Base-by-base conservation (phyloP, 2,329 filamentous ascomycete species). In the Westerdykella aurantiaca region DNA sequence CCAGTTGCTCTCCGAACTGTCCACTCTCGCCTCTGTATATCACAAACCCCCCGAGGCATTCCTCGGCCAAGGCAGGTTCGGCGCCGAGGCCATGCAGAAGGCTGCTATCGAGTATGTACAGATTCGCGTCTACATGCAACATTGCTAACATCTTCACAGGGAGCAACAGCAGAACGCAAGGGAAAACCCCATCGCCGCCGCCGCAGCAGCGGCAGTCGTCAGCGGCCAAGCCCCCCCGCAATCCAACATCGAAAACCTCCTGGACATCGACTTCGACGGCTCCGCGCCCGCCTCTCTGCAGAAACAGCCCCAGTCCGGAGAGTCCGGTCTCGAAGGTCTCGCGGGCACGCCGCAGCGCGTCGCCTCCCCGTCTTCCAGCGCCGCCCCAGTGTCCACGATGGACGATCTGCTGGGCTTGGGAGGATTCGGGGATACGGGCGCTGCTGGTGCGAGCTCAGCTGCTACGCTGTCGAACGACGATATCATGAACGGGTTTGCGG, bases 41-140 rank as follows among this genome's bases (percentile, higher is more conserved):
- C 93, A 98, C 79, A 97, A 95, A 72, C 90, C 90, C 7, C 90
- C 93, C 37, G 88, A 95, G 77, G 89, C 91, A n/a, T 98, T 98
- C 69, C 85, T 98, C 45, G 93, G 93, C 55, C 89, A 95, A 70
- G 93, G 93, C 34, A 83, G 91, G 37, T 96, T 88, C 56, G 93
- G 91, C 31, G 90, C 93, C 39, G 90, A 95, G 67, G 89, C 88
- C 48, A 88, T 98, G 61, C 93, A 97, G 69, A 85, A 86, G 54
- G 91, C 91, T 40, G 93, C 93, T 48, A 95, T 98, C 63, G 90
- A 95, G 73, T 78, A 71, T 44, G 74, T 70, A 25, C 33, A 31
- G 39, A 17, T 23, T 14, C 14, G 17, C 16, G 31, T 16, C 17
- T 35, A 9, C 13, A 13, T 5, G 33, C 10, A 9, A 6, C 10